Conservation (phyloP, 306 rosid species). For the Adenanthera pavonina region DNA sequence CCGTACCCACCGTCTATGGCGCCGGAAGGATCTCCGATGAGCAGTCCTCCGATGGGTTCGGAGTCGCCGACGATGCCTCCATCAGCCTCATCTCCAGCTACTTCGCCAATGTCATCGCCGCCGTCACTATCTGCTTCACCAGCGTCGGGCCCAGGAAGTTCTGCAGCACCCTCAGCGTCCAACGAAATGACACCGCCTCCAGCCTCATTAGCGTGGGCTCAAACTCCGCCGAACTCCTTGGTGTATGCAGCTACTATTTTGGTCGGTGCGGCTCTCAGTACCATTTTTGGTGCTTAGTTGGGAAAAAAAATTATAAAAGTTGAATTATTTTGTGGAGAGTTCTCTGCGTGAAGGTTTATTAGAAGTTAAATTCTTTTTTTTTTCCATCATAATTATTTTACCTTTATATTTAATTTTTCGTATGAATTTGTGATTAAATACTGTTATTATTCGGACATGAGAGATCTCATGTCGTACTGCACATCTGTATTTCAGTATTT, state of each 20-base stretch:
- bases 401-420: constrained; percentile 2
- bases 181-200: constrained; percentile 26
- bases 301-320: not conserved
- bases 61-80: not conserved
- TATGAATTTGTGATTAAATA: constrained; percentile 9
- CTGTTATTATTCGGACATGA: constrained; percentile 34
- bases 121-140: constrained; percentile 5
- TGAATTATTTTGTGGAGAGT: not conserved
- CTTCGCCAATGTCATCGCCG: constrained; percentile 1
- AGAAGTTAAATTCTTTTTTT: not conserved
- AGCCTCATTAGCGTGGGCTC: constrained; percentile 28
- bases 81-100: not conserved
- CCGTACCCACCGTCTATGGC: not conserved
- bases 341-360: not conserved
- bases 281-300: constrained; percentile 36
- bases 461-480: constrained; percentile 16
- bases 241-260: constrained; percentile 40
- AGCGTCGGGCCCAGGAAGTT: not conserved
- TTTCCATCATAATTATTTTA: not conserved
- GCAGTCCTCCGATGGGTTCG: constrained; percentile 14
- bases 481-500: not conserved
- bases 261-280: constrained; percentile 41
- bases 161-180: constrained; percentile 1
- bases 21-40: constrained; percentile 19
- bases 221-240: constrained; percentile 40